Conservation (phyloP, 495 filamentous ascomycete species). For the Parathielavia appendiculata region DNA sequence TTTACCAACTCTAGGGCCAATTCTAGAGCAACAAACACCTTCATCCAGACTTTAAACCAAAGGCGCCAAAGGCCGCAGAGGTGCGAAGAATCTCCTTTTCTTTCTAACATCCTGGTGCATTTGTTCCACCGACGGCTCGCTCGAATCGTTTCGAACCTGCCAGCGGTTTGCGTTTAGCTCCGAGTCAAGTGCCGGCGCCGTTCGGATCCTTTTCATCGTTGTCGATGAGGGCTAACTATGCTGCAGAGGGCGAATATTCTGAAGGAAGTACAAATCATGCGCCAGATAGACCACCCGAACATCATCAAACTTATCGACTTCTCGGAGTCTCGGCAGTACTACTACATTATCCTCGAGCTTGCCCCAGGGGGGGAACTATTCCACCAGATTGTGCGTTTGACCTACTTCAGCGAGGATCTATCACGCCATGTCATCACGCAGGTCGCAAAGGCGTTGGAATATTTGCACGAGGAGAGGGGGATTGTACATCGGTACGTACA, state of each 20-base stretch:
- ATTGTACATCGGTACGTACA: constrained; percentile 87
- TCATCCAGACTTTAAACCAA: constrained; percentile 87
- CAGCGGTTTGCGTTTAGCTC: neutral
- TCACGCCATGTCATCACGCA: constrained; percentile 91
- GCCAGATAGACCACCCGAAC: constrained; percentile 89
- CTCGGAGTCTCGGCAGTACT: constrained; percentile 88
- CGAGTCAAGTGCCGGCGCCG: constrained; percentile 21
- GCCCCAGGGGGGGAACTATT: constrained; percentile 95
- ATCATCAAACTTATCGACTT: constrained; percentile 91
- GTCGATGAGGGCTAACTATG: constrained; percentile 13
- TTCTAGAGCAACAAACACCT: constrained; percentile 76
- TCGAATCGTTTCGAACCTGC: neutral
- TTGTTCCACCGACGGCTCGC: constrained; percentile 4
- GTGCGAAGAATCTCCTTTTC: constrained; percentile 63
- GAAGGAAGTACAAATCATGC: constrained; percentile 99
- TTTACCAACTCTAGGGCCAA: constrained; percentile 40
- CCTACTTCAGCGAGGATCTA: constrained; percentile 95
- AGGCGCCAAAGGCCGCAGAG: constrained; percentile 90
- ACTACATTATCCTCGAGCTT: constrained; percentile 94
- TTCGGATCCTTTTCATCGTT: neutral
- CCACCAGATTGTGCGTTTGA: constrained; percentile 96
- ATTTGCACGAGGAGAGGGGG: constrained; percentile 89
- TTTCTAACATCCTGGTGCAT: constrained; percentile 27
- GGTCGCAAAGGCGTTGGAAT: constrained; percentile 88
- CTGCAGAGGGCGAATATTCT: constrained; percentile 87